Conservation (phyloP, 192 early-diverging fungal species). For the Podila epigama region DNA sequence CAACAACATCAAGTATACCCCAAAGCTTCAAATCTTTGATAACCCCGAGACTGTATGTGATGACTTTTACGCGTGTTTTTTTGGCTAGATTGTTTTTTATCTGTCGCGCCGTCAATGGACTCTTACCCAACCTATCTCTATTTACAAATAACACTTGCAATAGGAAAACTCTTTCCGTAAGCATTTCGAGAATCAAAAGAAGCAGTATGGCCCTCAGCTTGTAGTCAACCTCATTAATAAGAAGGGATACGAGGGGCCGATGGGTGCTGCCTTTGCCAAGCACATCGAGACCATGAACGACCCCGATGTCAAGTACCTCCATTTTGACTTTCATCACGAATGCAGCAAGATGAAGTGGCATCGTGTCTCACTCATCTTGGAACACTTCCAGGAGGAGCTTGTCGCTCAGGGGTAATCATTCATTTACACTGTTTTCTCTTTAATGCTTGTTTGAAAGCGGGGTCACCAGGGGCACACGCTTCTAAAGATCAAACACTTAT, state of each 20-base stretch:
- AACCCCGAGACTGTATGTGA: constrained; percentile 67
- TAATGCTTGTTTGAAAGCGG: not conserved
- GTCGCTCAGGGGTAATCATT: constrained; percentile 54
- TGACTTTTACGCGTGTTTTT: not conserved
- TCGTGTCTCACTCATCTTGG: constrained; percentile 83
- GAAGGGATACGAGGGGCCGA: constrained; percentile 86
- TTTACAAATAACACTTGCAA: not conserved
- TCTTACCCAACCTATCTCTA: not conserved
- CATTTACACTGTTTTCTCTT: not conserved
- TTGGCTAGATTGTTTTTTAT: not conserved
- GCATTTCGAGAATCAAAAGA: constrained; percentile 78
- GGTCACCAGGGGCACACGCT: too few species aligned
- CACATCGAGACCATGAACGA: constrained; percentile 67
- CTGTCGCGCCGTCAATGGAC: not conserved
- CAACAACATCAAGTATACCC: constrained; percentile 92
- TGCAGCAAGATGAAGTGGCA: constrained; percentile 97
- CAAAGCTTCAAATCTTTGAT: constrained; percentile 80
- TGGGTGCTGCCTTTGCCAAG: constrained; percentile 83
- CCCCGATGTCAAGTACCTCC: constrained; percentile 72
- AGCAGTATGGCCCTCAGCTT: constrained; percentile 82
- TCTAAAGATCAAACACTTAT: too few species aligned
- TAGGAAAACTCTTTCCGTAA: constrained; percentile 72
- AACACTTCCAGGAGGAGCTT: constrained; percentile 76
- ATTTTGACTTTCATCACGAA: constrained; percentile 98
- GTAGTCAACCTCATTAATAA: constrained; percentile 96